A percentile compares a stretch with the other conserved stretches of the same genome.
Conservation (phyloP, 176 grass and related monocot species). For the Lolium multiflorum region DNA sequence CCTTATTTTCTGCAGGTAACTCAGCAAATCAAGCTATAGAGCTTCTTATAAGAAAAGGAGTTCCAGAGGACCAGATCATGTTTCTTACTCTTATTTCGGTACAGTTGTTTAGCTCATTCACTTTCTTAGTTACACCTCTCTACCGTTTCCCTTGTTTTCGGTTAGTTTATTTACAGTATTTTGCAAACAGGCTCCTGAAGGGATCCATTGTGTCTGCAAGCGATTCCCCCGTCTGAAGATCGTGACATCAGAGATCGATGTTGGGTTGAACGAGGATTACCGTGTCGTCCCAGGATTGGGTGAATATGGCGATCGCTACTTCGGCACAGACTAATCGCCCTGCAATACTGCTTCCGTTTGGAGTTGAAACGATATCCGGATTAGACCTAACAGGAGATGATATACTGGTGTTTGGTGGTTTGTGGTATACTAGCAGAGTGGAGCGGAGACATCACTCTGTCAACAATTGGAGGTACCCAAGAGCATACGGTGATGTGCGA, state of each 20-base stretch:
- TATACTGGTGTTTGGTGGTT: constrained; percentile 51
- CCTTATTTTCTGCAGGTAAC: constrained; percentile 59
- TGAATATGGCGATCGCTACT: constrained; percentile 91
- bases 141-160: constrained; percentile 6
- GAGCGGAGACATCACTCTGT: constrained; percentile 3
- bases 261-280: constrained; percentile 74
- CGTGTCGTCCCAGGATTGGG: constrained; percentile 88
- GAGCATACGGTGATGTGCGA: not conserved
- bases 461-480: not conserved
- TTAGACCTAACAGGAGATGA: constrained; percentile 45
- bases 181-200: constrained; percentile 74
- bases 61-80: constrained; percentile 82
- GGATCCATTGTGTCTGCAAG: constrained; percentile 81
- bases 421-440: constrained; percentile 36
- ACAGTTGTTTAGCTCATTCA: constrained; percentile 33
- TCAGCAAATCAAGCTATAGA: constrained; percentile 86
- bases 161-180: constrained; percentile 32
- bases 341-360: not conserved
- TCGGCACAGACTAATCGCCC: constrained; percentile 68
- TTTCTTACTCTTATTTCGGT: constrained; percentile 95
- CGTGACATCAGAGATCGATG: constrained; percentile 88
- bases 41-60: constrained; percentile 77
- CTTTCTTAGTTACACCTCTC: constrained; percentile 1
- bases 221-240: constrained; percentile 84
- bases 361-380: constrained; percentile 1